phyloP scores from a whole-genome alignment of 2,329 filamentous ascomycete genomes.

The Byssoonygena ceratinophila region DNA sequence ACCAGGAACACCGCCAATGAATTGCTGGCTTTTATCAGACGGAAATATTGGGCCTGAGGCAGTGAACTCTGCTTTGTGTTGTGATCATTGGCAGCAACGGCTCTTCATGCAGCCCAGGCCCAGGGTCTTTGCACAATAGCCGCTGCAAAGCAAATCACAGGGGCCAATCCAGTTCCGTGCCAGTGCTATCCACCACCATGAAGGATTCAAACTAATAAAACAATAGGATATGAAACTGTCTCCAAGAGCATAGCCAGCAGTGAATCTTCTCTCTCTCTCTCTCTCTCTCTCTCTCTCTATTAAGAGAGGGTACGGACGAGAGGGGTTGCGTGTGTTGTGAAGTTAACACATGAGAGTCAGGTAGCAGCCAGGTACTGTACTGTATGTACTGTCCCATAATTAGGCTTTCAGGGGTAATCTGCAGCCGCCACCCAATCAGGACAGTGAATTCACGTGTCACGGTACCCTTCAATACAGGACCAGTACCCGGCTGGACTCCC shows the following conservation, averaged over 20 bases:
- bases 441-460: not conserved
- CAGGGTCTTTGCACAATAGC: not conserved
- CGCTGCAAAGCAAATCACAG: not conserved
- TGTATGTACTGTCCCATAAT: not conserved
- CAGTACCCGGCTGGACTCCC: not conserved
- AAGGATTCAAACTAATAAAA: too few species aligned
- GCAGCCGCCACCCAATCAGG: not conserved
- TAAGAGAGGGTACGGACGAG: too few species aligned
- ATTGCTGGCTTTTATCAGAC: not conserved
- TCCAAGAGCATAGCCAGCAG: too few species aligned
- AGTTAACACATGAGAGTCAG: too few species aligned
- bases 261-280: too few species aligned
- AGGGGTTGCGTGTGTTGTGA: too few species aligned
- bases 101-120: too few species aligned
- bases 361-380: too few species aligned
- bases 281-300: too few species aligned
- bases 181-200: not conserved
- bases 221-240: too few species aligned
- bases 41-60: not conserved
- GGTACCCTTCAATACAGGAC: not conserved
- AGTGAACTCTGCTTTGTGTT: not conserved
- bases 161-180: too few species aligned
- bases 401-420: conserved; percentile 5
- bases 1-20: not conserved
- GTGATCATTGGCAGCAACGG: not conserved